Evolutionary conservation across 1,284 basidiomycete species (phyloP).

Genomic region (Meira nashicola): DNA sequence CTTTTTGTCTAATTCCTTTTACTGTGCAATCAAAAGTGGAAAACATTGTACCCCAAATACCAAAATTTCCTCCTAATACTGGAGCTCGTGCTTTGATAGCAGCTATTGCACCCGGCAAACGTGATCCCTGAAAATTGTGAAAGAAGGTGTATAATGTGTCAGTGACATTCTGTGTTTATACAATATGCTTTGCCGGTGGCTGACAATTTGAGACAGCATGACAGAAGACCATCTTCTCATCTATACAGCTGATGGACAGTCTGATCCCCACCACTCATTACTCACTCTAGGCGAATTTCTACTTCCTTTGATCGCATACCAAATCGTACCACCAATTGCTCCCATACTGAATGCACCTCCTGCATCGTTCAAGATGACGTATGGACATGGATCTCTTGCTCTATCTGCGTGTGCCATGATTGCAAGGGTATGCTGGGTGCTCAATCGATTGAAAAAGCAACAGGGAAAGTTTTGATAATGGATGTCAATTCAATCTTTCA

Average conservation of each 20-base stretch:
- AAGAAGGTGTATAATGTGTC: neutral
- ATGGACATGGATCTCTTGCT: constrained; percentile 63
- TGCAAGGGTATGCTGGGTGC: no score
- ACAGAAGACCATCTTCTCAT: neutral
- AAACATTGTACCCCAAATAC: constrained; percentile 75
- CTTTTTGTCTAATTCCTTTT: constrained; percentile 91
- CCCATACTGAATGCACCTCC: constrained; percentile 89
- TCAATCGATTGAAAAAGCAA: no score
- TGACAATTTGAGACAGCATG: neutral
- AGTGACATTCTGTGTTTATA: neutral
- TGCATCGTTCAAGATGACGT: constrained; percentile 98
- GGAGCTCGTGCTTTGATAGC: constrained; percentile 98
- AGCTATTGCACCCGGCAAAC: constrained; percentile 84
- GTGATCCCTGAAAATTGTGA: constrained; percentile 68
- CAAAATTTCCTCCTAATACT: constrained; percentile 95
- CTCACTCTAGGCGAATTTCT: constrained; percentile 87
- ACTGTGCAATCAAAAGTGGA: constrained; percentile 96
- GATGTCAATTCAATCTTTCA: no score
- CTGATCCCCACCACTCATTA: constrained; percentile 22
- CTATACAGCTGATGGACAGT: neutral
- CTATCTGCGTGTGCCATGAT: constrained; percentile 24
- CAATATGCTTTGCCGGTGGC: neutral
- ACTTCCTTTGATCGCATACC: constrained; percentile 98
- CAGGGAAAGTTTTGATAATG: no score
- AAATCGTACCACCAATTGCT: constrained; percentile 90